Conservation (phyloP, 2,329 filamentous ascomycete species). For the Aspergillus sp. region DNA sequence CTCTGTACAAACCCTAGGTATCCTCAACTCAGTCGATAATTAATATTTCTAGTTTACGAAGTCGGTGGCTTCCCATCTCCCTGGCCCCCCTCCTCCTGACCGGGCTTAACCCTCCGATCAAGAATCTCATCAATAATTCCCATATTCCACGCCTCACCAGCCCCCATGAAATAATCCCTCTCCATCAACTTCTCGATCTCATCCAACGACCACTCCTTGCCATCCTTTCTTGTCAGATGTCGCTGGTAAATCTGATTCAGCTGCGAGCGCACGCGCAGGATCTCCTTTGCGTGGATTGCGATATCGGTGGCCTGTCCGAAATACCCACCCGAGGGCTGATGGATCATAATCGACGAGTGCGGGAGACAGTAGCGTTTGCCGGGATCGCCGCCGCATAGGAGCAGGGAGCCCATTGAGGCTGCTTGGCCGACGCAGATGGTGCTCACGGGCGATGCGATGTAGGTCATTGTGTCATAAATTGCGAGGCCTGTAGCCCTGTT, state of each 20-base stretch:
- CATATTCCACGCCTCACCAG: constrained; percentile 77
- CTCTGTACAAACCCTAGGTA: neutral
- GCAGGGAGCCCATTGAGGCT: constrained; percentile 85
- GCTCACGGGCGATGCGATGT: constrained; percentile 84
- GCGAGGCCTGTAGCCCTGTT: constrained; percentile 44
- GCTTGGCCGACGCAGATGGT: constrained; percentile 94
- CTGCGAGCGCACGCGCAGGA: constrained; percentile 73
- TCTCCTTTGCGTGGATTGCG: constrained; percentile 94
- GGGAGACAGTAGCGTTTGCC: constrained; percentile 83
- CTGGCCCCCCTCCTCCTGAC: constrained; percentile 16
- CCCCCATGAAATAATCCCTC: constrained; percentile 86
- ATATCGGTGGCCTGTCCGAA: constrained; percentile 68
- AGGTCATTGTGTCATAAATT: constrained; percentile 98
- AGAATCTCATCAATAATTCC: constrained; percentile 90
- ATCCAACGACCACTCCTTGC: constrained; percentile 60
- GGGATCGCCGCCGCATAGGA: constrained; percentile 75
- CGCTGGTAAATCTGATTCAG: constrained; percentile 82
- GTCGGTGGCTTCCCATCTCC: constrained; percentile 17
- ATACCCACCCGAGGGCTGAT: constrained; percentile 79
- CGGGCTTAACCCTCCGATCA: constrained; percentile 32
- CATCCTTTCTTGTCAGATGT: constrained; percentile 59
- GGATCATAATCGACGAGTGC: constrained; percentile 94
- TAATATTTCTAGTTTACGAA: constrained; percentile 2
- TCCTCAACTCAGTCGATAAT: too few species aligned
- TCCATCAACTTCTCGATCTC: constrained; percentile 96